Evolutionary conservation across 495 filamentous ascomycete genomes (phyloP), one percentile per base, ranked within the genome.

Genomic region (Aspergillus asperescens): DNA sequence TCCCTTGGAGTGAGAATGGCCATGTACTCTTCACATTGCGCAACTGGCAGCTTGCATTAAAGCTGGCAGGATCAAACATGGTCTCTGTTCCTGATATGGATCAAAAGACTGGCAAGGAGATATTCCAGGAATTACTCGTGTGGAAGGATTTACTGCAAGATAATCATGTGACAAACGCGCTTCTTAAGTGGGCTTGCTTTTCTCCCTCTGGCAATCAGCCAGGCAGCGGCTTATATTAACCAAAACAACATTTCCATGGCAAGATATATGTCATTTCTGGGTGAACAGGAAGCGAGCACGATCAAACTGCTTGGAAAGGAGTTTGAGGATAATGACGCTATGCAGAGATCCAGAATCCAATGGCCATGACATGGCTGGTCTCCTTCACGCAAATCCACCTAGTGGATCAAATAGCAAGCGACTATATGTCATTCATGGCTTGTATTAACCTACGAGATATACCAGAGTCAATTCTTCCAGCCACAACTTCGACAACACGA

Each of bases 301-400:
- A 59, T 74, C 6, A 59, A 65, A 22, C 57, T 81, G 6, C 55
- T 82, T 12, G 76, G 73, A 47, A 55, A 70, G 55, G 77, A 80
- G 5, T 84, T 80, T 49, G 62, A 69, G 6, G 75, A 80, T 38
- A 10, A 38, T 20, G 15, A 38, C 35, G 4, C 29, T 77, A 80
- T 49, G 32, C 25, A 6, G 66, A 62, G 5, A 66, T 56, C n/a
- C 60, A 71, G 35, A 82, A 80, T 49, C 67, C 80, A 6, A 66
- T 83, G 0, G 76, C 75, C 1, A 69, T 65, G 1, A 84, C 80
- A 1, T 83, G 75, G 79, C 63, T 76, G 0, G 70, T 79, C 1
- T 80, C 77, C 0, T 78, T 82, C 39, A 46, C 63, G 0, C 70
- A 81, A 52, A 77, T 81, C 10, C 62, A 53, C 24, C 24, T 59